Percentiles rank a stretch among this genome's conserved stretches.
These are phyloP conservation scores for Pseudogymnoascus sp. DNA, from an alignment of 2,329 filamentous ascomycete genomes.

Conservation along the genomic window DNA sequence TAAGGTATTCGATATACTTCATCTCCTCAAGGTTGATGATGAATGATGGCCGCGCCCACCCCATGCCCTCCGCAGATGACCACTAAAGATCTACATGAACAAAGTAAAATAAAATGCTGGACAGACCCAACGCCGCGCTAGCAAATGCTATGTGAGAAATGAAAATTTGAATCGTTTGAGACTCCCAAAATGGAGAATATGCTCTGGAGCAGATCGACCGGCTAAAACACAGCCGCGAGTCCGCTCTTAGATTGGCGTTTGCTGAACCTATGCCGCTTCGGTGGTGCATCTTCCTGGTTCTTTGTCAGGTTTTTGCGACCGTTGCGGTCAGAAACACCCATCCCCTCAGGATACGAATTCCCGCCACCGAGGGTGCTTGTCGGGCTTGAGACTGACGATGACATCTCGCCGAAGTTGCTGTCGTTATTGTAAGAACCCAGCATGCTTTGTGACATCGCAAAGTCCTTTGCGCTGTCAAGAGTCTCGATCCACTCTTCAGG, in stretches of 20 bases:
- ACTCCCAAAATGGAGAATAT: background rate
- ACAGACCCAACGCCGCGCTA: slow-evolving; percentile 6
- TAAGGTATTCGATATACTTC: slow-evolving; percentile 9
- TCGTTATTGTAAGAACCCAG: slow-evolving; percentile 60
- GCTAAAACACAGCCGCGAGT: slow-evolving; percentile 75
- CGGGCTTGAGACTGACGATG: slow-evolving; percentile 67
- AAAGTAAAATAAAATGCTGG: slow-evolving; percentile 6
- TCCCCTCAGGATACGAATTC: slow-evolving; percentile 32
- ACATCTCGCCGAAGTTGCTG: slow-evolving; percentile 59
- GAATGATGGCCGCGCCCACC: background rate
- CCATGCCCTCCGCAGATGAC: background rate
- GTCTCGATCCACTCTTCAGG: slow-evolving; percentile 90
- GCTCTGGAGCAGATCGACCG: background rate
- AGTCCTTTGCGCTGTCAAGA: slow-evolving; percentile 76
- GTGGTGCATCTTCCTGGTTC: slow-evolving; percentile 40
- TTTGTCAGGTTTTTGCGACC: slow-evolving; percentile 53
- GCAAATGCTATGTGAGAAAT: slow-evolving; percentile 11
- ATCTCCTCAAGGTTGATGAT: slow-evolving; percentile 1
- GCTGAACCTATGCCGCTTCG: slow-evolving; percentile 66
- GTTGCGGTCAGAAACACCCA: slow-evolving; percentile 44
- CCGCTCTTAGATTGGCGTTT: slow-evolving; percentile 91
- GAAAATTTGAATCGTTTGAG: background rate
- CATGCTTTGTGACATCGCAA: slow-evolving; percentile 67
- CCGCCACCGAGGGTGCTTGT: slow-evolving; percentile 61
- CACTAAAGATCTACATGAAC: slow-evolving; percentile 9